A percentile compares a stretch with the other conserved stretches of the same genome.
Conservation (phyloP, 2,329 filamentous ascomycete genomes). For the Colletotrichum theobromicola region DNA sequence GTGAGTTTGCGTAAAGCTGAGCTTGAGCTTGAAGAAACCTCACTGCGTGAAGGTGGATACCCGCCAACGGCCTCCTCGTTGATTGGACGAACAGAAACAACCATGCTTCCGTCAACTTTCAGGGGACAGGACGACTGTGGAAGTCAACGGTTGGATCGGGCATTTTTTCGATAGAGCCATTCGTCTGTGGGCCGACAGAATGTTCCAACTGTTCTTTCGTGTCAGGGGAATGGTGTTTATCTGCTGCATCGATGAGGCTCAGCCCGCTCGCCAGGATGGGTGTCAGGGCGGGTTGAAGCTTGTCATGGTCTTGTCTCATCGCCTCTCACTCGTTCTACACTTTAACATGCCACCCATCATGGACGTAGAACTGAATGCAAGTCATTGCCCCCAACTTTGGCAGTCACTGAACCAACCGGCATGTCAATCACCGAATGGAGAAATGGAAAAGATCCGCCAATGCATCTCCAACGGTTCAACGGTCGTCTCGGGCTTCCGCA, state of each 20-base stretch:
- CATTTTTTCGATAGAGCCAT: not conserved
- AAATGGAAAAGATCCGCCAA: not conserved
- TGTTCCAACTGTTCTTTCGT: not conserved
- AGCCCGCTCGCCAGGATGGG: not conserved
- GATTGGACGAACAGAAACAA: not conserved
- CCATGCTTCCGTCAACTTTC: not conserved
- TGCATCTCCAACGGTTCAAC: not conserved
- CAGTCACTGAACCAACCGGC: accelerated
- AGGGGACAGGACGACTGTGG: not conserved
- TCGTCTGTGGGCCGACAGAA: not conserved
- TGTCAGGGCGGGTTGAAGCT: not conserved
- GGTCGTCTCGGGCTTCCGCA: not conserved
- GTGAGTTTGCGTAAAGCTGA: not conserved
- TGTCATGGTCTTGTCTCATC: not conserved
- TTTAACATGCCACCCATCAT: not conserved
- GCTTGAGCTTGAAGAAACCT: not conserved
- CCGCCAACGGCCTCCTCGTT: accelerated
- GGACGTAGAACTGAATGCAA: not conserved
- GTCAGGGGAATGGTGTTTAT: not conserved
- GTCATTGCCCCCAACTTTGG: not conserved
- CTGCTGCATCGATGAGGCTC: not conserved
- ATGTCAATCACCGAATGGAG: not conserved
- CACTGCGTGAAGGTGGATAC: not conserved
- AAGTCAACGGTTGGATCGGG: not conserved
- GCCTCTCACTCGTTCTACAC: not conserved